Evolutionary conservation across 108 stramenopile genomes (phyloP).

Genomic region (Mediolabrus comicus): DNA sequence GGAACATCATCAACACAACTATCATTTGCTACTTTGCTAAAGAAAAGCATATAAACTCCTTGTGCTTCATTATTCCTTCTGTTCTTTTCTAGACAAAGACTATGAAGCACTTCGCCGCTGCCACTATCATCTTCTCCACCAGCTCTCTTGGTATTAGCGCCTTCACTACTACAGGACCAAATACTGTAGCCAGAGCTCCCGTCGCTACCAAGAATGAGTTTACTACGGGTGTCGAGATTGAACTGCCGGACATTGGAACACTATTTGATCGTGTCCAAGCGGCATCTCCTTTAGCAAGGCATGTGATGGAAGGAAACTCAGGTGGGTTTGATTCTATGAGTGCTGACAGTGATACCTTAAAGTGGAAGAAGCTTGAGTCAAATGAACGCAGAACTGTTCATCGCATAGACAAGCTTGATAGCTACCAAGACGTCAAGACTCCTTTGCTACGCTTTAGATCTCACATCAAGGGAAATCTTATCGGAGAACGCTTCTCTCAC

Average conservation of each 20-base stretch:
- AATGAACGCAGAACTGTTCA: conserved; percentile 37
- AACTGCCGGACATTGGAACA: conserved; percentile 40
- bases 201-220: conserved; percentile 14
- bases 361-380: conserved; percentile 47
- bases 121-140: not conserved
- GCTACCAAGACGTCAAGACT: conserved; percentile 41
- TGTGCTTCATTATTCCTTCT: too few relatives aligned
- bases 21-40: too few relatives aligned
- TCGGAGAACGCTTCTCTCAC: conserved; percentile 38
- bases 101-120: not conserved
- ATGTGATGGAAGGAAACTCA: conserved; percentile 42
- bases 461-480: conserved; percentile 34
- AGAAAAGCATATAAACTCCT: too few relatives aligned
- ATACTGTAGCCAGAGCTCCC: not conserved
- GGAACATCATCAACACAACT: too few relatives aligned
- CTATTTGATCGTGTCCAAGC: conserved; percentile 39
- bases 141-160: not conserved
- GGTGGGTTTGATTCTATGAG: conserved; percentile 38
- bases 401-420: conserved; percentile 39
- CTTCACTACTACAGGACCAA: conserved; percentile 13
- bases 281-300: conserved; percentile 42
- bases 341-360: conserved; percentile 15
- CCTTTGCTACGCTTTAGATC: conserved; percentile 50
- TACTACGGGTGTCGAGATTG: conserved; percentile 34
- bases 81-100: too few relatives aligned